A percentile compares a stretch with the other conserved stretches of the same genome.
Conservation (phyloP, 768 basidiomycete genomes). For the Kwoniella newhampshirensis region DNA sequence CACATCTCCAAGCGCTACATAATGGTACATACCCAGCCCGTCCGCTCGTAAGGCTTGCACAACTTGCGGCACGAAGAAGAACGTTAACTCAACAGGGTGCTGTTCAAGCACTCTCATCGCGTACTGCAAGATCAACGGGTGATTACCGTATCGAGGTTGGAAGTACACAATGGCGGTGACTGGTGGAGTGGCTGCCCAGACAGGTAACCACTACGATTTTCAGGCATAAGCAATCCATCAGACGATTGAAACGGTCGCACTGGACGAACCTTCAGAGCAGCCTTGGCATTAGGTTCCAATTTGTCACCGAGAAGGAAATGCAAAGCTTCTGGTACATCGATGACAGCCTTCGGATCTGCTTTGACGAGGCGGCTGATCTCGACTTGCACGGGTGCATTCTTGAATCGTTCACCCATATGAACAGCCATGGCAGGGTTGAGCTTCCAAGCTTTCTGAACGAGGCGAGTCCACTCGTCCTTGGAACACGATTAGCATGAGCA, state of each 20-base stretch:
- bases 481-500: neutral
- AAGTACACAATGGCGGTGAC: conserved; percentile 63
- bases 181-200: conserved; percentile 84
- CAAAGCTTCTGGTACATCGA: conserved; percentile 78
- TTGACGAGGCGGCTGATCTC: conserved; percentile 77
- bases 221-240: too few species aligned
- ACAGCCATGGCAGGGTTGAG: conserved; percentile 79
- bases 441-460: conserved; percentile 75
- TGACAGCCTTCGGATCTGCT: conserved; percentile 65
- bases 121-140: conserved; percentile 88
- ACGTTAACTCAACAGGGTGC: conserved; percentile 89
- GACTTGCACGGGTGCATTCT: conserved; percentile 62
- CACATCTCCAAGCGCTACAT: neutral
- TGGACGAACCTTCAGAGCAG: conserved; percentile 70
- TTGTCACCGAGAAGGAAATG: conserved; percentile 73
- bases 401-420: conserved; percentile 85
- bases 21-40: conserved; percentile 64
- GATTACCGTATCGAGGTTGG: conserved; percentile 75
- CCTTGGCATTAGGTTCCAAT: conserved; percentile 61
- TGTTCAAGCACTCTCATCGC: conserved; percentile 92
- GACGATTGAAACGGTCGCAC: neutral
- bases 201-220: conserved; percentile 73
- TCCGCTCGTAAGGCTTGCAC: conserved; percentile 94
- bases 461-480: conserved; percentile 61
- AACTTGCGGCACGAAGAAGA: conserved; percentile 98